phyloP scores from a whole-genome alignment of 2,329 filamentous ascomycete species.

The Fusarium tanahbumbuense region DNA sequence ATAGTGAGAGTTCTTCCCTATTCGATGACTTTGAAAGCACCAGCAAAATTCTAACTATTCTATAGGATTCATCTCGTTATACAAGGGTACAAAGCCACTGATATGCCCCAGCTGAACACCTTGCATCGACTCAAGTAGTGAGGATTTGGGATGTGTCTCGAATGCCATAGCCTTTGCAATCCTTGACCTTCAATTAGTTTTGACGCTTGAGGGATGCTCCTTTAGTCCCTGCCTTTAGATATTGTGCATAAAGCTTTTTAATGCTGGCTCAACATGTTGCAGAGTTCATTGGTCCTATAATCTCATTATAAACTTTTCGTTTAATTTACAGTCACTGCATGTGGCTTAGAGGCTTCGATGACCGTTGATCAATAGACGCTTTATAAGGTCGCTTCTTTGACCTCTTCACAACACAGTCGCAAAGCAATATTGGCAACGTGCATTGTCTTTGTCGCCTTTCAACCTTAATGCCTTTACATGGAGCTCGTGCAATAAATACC shows the following conservation, averaged over 20 bases:
- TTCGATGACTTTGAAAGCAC: accelerated
- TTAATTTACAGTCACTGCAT: background rate
- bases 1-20: background rate
- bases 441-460: background rate
- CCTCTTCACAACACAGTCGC: background rate
- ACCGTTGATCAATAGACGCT: no score
- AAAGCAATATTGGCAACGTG: background rate
- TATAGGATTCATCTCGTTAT: background rate
- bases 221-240: background rate
- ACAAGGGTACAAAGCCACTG: background rate
- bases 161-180: background rate
- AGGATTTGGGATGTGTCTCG: background rate
- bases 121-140: background rate
- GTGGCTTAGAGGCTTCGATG: no score
- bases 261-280: no score
- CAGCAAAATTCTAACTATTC: background rate
- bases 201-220: background rate
- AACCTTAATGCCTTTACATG: background rate
- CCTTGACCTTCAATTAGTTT: background rate
- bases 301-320: no score
- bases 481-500: background rate
- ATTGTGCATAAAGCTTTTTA: background rate
- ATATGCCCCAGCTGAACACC: background rate
- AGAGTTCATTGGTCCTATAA: no score
- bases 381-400: no score